phyloP scores from a whole-genome alignment of 768 basidiomycete species.

The Tricholoma bakamatsutake region DNA sequence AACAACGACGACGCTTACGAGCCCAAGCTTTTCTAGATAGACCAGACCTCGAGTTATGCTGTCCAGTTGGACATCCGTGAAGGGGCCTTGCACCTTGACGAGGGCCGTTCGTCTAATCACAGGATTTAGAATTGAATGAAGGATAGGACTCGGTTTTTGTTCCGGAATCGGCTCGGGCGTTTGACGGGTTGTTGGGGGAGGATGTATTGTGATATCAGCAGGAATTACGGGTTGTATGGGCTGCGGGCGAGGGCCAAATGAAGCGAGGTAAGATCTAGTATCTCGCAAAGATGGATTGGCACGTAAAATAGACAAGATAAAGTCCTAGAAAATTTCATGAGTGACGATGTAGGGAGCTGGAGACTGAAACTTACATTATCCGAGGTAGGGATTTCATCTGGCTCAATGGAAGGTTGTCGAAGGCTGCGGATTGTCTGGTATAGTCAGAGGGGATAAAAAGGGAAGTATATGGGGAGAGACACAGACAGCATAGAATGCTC shows the following conservation, averaged over 20 bases:
- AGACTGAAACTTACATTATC: conserved; percentile 42
- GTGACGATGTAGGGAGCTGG: conserved; percentile 7
- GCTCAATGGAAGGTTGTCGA: conserved; percentile 27
- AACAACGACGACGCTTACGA: conserved; percentile 92
- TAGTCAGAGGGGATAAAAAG: conserved; percentile 11
- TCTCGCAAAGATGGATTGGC: conserved; percentile 91
- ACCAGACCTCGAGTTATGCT: conserved; percentile 92
- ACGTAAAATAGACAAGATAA: conserved; percentile 90
- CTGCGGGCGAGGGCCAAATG: conserved; percentile 71
- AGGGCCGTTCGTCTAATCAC: conserved; percentile 83
- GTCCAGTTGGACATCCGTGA: conserved; percentile 87
- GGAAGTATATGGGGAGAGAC: neutral
- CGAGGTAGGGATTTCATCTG: conserved; percentile 35
- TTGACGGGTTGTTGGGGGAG: conserved; percentile 20
- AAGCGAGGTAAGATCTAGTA: conserved; percentile 83
- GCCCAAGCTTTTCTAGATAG: conserved; percentile 91
- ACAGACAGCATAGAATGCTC: conserved; percentile 54
- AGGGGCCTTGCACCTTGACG: conserved; percentile 96
- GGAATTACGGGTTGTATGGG: conserved; percentile 23
- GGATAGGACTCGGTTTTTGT: conserved; percentile 45
- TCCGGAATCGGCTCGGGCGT: conserved; percentile 27
- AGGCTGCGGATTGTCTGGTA: conserved; percentile 37
- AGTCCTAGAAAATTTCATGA: conserved; percentile 57
- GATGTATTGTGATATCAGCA: conserved; percentile 19
- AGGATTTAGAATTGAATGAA: conserved; percentile 80